Evolutionary conservation across 2,329 filamentous ascomycete species (phyloP).

Genomic region (Cercospora zeina): DNA sequence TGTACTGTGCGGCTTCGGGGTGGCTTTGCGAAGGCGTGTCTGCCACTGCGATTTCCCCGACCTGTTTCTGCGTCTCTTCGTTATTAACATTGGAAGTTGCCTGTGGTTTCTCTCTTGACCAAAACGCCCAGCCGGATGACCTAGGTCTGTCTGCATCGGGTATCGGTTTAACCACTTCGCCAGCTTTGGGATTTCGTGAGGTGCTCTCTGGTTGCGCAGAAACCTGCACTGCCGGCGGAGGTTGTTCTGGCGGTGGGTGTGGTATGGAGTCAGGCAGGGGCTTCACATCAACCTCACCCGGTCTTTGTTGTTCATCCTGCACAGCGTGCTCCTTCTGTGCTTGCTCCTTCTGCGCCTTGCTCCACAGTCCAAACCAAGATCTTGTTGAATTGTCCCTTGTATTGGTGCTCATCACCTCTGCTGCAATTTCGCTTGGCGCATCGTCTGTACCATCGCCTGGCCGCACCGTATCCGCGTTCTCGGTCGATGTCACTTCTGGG

Average conservation of each 20-base stretch:
- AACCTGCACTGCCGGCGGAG: constrained; percentile 23
- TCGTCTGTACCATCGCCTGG: constrained; percentile 14
- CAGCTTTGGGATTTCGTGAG: constrained; percentile 11
- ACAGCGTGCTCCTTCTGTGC: constrained; percentile 45
- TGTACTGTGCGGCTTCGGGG: constrained; percentile 55
- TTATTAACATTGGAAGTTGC: constrained; percentile 47
- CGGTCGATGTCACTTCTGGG: constrained; percentile 25
- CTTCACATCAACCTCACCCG: constrained; percentile 13
- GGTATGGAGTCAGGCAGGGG: constrained; percentile 5
- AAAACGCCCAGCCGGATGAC: constrained; percentile 75
- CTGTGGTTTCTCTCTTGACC: constrained; percentile 63
- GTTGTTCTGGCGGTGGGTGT: constrained; percentile 11
- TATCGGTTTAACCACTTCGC: constrained; percentile 10
- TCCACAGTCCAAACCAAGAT: constrained; percentile 55
- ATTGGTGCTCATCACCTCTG: constrained; percentile 32
- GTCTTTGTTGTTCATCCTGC: constrained; percentile 30
- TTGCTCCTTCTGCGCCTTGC: constrained; percentile 48
- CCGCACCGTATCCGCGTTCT: constrained; percentile 8
- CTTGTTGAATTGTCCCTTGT: constrained; percentile 28
- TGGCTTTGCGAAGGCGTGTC: constrained; percentile 53
- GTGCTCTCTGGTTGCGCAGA: constrained; percentile 19
- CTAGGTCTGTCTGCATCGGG: constrained; percentile 37
- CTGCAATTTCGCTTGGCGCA: constrained; percentile 15
- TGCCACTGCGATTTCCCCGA: constrained; percentile 53
- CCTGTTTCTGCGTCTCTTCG: constrained; percentile 59